Evolutionary conservation across 2,329 filamentous ascomycete species (phyloP).

Genomic region (Monosporascus ibericus): DNA sequence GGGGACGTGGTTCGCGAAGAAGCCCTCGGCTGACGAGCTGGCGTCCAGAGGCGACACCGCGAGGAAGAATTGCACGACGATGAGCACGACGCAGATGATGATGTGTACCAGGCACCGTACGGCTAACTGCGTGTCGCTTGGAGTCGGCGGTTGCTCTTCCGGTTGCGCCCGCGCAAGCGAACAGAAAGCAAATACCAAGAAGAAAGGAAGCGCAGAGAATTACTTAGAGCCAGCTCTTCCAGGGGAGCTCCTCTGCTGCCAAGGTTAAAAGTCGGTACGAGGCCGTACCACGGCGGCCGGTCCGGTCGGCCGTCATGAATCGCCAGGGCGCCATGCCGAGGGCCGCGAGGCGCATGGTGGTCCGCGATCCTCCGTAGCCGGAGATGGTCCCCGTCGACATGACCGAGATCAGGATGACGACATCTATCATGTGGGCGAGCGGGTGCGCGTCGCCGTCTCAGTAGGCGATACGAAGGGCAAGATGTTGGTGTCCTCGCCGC

Average conservation of each 20-base stretch:
- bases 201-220: background rate
- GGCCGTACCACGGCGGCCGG: constrained; percentile 28
- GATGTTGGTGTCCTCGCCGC: constrained; percentile 33
- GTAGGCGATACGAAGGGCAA: constrained; percentile 42
- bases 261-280: constrained; percentile 46
- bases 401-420: constrained; percentile 40
- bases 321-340: constrained; percentile 35
- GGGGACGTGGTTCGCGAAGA: constrained; percentile 42
- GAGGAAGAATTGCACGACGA: constrained; percentile 42
- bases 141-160: background rate
- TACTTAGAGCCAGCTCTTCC: constrained; percentile 33
- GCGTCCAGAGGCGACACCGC: constrained; percentile 36
- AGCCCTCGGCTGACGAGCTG: constrained; percentile 28
- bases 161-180: too few relatives aligned
- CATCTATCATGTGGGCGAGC: constrained; percentile 42
- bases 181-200: too few relatives aligned
- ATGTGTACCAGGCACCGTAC: constrained; percentile 36
- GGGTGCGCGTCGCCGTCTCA: constrained; percentile 30
- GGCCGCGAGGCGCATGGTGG: constrained; percentile 36
- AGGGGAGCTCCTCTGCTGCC: constrained; percentile 35
- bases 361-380: constrained; percentile 37
- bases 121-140: constrained; percentile 24
- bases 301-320: constrained; percentile 26
- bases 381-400: constrained; percentile 37
- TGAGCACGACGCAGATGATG: constrained; percentile 35